These are phyloP conservation scores for Cephalotrichum gorgonifer DNA, from an alignment of 2,329 filamentous ascomycete genomes.

Conservation along the genomic window DNA sequence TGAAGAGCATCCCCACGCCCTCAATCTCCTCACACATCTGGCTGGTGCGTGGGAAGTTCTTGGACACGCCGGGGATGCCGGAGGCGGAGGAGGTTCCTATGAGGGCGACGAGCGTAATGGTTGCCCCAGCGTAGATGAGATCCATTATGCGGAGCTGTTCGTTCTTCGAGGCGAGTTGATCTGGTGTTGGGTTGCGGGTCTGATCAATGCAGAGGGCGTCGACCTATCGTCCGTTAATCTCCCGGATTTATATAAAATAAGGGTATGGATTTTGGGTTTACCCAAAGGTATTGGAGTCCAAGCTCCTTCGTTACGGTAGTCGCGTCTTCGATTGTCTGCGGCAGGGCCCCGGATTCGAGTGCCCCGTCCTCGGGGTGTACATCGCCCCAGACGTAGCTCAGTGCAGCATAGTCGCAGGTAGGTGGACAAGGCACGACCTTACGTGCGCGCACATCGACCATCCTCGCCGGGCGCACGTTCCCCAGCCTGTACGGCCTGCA, in stretches of 20 bases:
- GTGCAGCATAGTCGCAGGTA: constrained; percentile 6
- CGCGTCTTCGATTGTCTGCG: constrained; percentile 2
- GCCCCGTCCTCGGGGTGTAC: constrained; percentile 2
- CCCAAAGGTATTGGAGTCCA: constrained; percentile 2
- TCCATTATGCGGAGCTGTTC: constrained; percentile 1
- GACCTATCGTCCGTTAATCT: not conserved
- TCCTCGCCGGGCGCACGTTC: not conserved
- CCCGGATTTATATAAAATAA: not conserved
- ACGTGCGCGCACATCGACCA: not conserved
- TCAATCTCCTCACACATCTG: not conserved
- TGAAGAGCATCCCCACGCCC: not conserved
- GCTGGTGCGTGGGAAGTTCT: not conserved
- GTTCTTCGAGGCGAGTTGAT: not conserved
- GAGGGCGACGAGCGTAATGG: not conserved
- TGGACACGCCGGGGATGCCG: constrained; percentile 11
- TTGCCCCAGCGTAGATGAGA: not conserved
- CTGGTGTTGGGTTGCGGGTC: not conserved
- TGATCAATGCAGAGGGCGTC: constrained; percentile 3
- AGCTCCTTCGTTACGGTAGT: not conserved
- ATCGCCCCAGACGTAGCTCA: constrained; percentile 8
- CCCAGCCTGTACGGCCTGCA: not conserved
- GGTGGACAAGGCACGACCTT: not conserved
- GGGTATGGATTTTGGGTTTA: not conserved
- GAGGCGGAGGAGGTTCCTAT: constrained; percentile 12
- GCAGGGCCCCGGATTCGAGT: not conserved